Conservation (phyloP, 306 rosid species). For the Malus sieversii region DNA sequence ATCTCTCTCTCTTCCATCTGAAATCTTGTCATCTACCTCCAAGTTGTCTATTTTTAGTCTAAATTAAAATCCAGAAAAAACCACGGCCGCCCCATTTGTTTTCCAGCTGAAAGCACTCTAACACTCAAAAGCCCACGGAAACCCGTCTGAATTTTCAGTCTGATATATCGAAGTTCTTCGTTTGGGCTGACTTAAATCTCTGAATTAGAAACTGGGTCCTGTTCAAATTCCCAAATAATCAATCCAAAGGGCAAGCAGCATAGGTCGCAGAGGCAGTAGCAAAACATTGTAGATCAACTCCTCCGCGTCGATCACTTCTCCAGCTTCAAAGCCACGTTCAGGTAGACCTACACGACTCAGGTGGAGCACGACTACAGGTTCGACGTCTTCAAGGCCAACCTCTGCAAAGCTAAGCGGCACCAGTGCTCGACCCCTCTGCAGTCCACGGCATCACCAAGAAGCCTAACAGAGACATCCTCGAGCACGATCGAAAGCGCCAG, state of each 20-base stretch:
- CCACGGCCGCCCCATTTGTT: conserved; percentile 21
- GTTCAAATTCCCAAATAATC: not conserved
- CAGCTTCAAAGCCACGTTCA: no score
- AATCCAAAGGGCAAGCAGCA: conserved; percentile 5
- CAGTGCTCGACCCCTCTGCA: no score
- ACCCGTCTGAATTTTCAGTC: not conserved
- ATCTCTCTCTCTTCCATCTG: not conserved
- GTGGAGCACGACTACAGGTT: no score
- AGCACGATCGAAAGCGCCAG: no score
- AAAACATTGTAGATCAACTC: no score
- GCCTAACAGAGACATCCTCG: no score
- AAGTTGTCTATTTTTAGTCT: not conserved
- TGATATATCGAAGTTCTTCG: conserved; percentile 2
- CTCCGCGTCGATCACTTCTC: no score
- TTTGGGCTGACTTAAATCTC: conserved; percentile 15
- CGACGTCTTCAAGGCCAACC: no score
- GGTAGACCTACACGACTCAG: no score
- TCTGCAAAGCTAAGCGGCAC: no score
- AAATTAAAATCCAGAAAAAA: not conserved
- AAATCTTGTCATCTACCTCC: not conserved
- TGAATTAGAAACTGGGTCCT: conserved; percentile 10
- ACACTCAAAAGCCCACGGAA: not conserved
- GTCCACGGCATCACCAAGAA: no score
- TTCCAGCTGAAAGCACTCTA: not conserved
- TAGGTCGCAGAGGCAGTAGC: no score